A percentile compares a stretch with the other conserved stretches of the same genome.
These are phyloP conservation scores for Chalara sp. DNA, from an alignment of 2,329 filamentous ascomycete genomes.

Conservation along the genomic window DNA sequence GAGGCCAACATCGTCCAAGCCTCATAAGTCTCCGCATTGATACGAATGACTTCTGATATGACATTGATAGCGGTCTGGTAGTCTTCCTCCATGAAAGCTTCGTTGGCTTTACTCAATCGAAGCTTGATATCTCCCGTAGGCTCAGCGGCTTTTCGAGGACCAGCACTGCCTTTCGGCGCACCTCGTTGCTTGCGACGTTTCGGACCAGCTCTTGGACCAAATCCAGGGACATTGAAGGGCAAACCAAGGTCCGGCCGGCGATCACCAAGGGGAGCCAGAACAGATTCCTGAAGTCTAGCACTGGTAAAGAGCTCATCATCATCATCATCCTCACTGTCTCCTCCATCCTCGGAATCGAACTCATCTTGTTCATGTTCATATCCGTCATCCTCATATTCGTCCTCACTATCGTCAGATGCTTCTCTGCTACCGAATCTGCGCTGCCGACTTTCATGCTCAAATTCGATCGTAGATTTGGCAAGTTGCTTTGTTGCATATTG, in stretches of 20 bases:
- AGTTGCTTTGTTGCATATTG: too few species aligned
- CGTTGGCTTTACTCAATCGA: constrained; percentile 58
- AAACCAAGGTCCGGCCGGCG: neutral
- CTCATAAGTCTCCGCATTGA: constrained; percentile 60
- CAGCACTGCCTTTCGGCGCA: neutral
- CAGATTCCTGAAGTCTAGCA: neutral
- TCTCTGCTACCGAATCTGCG: too few species aligned
- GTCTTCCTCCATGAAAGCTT: constrained; percentile 57
- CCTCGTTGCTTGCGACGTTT: neutral
- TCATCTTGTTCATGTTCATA: too few species aligned
- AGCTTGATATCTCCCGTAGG: constrained; percentile 66
- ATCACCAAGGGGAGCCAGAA: neutral
- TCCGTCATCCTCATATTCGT: too few species aligned
- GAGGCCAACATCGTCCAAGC: constrained; percentile 58
- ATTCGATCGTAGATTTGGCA: too few species aligned
- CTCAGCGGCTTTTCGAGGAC: constrained; percentile 52
- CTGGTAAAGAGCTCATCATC: neutral
- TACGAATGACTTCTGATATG: constrained; percentile 57
- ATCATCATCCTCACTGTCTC: too few species aligned
- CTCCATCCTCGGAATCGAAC: too few species aligned
- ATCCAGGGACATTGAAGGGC: neutral
- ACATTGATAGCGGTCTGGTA: constrained; percentile 53
- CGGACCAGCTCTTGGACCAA: neutral
- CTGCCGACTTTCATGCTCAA: too few species aligned
- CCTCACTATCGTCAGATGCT: too few species aligned